Percentiles rank a stretch among this genome's conserved stretches.
Conservation (phyloP, 352 stramenopile species). For the Globisporangium uncinulatum region DNA sequence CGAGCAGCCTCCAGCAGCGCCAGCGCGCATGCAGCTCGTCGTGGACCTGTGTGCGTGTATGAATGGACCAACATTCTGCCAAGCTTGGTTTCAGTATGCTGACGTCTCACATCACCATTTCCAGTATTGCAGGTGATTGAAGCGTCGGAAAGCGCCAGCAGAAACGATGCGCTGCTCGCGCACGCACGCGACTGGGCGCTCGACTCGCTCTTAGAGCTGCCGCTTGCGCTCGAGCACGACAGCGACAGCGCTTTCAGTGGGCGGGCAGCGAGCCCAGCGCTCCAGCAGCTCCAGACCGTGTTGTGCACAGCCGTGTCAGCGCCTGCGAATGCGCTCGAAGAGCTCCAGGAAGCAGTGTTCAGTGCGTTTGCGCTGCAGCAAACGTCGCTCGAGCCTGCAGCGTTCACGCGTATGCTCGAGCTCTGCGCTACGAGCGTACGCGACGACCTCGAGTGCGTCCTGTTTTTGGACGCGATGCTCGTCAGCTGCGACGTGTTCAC, state of each 20-base stretch:
- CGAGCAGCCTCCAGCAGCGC: not conserved
- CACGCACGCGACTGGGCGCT: slow-evolving; percentile 24
- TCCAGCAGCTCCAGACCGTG: slow-evolving; percentile 31
- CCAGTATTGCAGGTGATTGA: slow-evolving; percentile 44
- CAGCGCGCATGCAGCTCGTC: slow-evolving; percentile 23
- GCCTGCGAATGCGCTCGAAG: slow-evolving; percentile 16
- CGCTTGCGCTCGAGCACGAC: not conserved
- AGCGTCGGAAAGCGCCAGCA: slow-evolving; percentile 7
- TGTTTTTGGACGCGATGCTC: slow-evolving; percentile 10
- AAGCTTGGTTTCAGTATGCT: too few species aligned
- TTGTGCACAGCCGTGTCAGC: slow-evolving; percentile 22
- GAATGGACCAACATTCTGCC: too few species aligned
- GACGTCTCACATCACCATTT: not conserved
- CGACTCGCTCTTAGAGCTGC: slow-evolving; percentile 29
- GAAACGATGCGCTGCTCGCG: slow-evolving; percentile 8
- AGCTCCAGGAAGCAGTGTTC: slow-evolving; percentile 23
- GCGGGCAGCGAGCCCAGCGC: not conserved
- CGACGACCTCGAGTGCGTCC: slow-evolving; percentile 21
- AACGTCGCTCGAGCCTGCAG: slow-evolving; percentile 9
- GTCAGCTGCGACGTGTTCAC: not conserved
- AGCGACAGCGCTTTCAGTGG: not conserved
- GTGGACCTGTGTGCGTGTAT: slow-evolving; percentile 18
- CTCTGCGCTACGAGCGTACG: slow-evolving; percentile 17
- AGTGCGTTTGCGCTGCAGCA: slow-evolving; percentile 16
- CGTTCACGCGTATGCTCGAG: slow-evolving; percentile 22